Base-by-base conservation (phyloP, 2,329 filamentous ascomycete genomes). In the Aureobasidium zeae region DNA sequence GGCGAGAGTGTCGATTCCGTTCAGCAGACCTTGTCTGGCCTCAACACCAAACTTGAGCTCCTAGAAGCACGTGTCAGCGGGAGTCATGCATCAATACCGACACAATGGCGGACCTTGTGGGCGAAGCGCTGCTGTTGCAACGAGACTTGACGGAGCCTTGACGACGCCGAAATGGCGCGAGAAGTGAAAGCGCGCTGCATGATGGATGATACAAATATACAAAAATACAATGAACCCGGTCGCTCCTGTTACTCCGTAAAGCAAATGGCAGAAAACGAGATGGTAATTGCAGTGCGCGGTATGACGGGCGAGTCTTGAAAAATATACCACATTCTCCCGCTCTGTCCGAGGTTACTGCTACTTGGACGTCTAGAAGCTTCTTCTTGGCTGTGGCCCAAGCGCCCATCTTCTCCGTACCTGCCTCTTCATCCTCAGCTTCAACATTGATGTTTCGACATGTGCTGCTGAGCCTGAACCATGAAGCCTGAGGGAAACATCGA, bases 31-130 rank as follows among this genome's bases (percentile, higher is more conserved):
- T 59, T 88, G 87, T 63, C 91, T 83, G 57, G 73, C 91, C 66
- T 98, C 91, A 52, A 96, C 89, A 61, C 91, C 91, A 55, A 98
- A 98, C 73, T 94, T 96, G 64, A 98, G 78, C 66, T 98, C 91
- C 87, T 95, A 29, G 5, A 38, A 53, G 46, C 54, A 32, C 13
- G 9, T 25, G 34, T 52, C 47, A 45, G 50, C 44, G 5, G 5
- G 37, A n/a, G 26, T 6, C 11, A 11, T 10, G 68, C 61, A 36
- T 49, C 46, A 24, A 44, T 37, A 26, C 3, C 21, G 15, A 31
- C 39, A 24, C 12, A 32, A 33, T 22, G 13, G 57, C 72, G 37
- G 74, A 94, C 87, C 86, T 96, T 96, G 78, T 96, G 89, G 55
- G 89, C 86, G 66, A 94, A 98, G 64, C 91, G 79, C 67, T 94